phyloP scores from a whole-genome alignment of 1,284 basidiomycete genomes.

The Phellopilus nigrolimitatus region DNA sequence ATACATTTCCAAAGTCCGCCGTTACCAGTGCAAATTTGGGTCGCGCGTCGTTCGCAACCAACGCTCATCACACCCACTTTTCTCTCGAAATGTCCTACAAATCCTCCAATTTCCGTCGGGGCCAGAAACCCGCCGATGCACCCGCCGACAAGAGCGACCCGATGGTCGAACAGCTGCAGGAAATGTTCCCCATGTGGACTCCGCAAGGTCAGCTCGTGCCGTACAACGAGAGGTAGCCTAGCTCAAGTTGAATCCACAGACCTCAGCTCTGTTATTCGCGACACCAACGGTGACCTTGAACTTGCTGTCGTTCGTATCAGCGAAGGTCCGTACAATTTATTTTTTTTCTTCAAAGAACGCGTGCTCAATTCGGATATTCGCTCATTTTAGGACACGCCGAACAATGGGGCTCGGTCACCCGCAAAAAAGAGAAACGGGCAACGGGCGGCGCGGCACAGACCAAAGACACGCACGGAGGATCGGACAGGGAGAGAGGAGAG shows the following conservation, averaged over 20 bases:
- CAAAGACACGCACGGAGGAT: conserved; percentile 26
- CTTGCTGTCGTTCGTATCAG: conserved; percentile 72
- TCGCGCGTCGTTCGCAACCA: too few relatives aligned
- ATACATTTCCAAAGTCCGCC: too few relatives aligned
- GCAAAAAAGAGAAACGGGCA: conserved; percentile 82
- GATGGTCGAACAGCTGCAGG: conserved; percentile 62
- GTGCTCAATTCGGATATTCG: conserved; percentile 18
- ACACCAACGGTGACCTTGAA: conserved; percentile 71
- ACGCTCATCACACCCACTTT: neutral
- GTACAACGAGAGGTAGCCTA: conserved; percentile 24
- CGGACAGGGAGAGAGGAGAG: conserved; percentile 45
- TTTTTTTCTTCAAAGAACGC: conserved; percentile 16
- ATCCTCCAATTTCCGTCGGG: conserved; percentile 17
- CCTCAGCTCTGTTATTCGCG: conserved; percentile 67
- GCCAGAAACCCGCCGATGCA: neutral
- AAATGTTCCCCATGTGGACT: conserved; percentile 75
- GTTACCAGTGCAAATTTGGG: too few relatives aligned
- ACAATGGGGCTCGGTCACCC: conserved; percentile 83
- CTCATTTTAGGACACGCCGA: conserved; percentile 59
- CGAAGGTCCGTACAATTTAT: conserved; percentile 54
- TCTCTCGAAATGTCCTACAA: conserved; percentile 18
- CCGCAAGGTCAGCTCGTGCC: conserved; percentile 55
- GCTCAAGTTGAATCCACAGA: conserved; percentile 41
- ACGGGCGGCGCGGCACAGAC: conserved; percentile 28
- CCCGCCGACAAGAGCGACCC: conserved; percentile 39